These are phyloP conservation scores for Penicillium sp. DNA, from an alignment of 2,329 filamentous ascomycete species.

Conservation along the genomic window DNA sequence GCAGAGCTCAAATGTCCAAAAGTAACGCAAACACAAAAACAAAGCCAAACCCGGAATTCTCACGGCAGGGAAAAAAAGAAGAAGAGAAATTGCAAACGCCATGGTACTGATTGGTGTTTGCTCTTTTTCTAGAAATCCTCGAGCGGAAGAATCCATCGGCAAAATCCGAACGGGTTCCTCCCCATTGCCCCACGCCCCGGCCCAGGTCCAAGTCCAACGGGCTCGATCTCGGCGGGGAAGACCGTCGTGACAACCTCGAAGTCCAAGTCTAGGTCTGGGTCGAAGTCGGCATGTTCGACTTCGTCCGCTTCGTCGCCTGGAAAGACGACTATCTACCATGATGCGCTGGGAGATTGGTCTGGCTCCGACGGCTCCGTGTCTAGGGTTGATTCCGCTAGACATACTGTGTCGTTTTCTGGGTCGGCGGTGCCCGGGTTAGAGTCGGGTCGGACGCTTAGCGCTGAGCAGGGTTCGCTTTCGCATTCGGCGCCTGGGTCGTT, in stretches of 20 bases:
- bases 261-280: slow-evolving; percentile 13
- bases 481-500: slow-evolving; percentile 8
- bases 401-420: neutral
- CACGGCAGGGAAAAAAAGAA: too few relatives aligned
- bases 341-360: slow-evolving; percentile 12
- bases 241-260: neutral
- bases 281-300: slow-evolving; percentile 5
- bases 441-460: neutral
- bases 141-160: slow-evolving; percentile 17
- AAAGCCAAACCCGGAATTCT: slow-evolving; percentile 5
- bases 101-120: slow-evolving; percentile 18
- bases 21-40: slow-evolving; percentile 23
- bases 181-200: slow-evolving; percentile 19
- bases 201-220: slow-evolving; percentile 10
- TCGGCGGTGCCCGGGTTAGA: neutral
- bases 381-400: neutral
- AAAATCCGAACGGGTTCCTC: slow-evolving; percentile 16
- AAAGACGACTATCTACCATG: slow-evolving; percentile 1
- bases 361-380: slow-evolving; percentile 13
- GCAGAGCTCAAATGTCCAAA: slow-evolving; percentile 27
- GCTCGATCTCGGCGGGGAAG: neutral
- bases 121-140: slow-evolving; percentile 20
- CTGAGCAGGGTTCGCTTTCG: neutral
- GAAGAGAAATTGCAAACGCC: slow-evolving; percentile 14
- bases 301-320: neutral